phyloP scores from a whole-genome alignment of 148 eudicot species.

The Camellia sinensis region DNA sequence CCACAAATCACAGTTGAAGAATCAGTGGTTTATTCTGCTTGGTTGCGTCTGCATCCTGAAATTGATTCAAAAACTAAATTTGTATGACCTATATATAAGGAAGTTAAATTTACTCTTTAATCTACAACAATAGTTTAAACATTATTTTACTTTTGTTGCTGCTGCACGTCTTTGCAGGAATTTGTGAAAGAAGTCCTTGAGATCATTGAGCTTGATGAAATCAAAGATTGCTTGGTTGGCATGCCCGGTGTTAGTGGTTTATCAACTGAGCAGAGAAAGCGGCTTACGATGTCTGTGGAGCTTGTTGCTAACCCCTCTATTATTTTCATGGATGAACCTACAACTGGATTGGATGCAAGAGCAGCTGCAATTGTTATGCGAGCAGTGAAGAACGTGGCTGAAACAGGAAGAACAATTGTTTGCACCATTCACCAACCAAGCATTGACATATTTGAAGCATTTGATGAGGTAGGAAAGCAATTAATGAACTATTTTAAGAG shows the following conservation, averaged over 20 bases:
- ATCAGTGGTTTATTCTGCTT: constrained; percentile 80
- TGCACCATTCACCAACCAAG: constrained; percentile 94
- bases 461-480: constrained; percentile 64
- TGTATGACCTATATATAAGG: constrained; percentile 31
- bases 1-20: constrained; percentile 85
- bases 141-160: background rate
- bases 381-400: constrained; percentile 68
- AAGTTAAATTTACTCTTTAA: background rate
- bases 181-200: constrained; percentile 76
- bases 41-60: constrained; percentile 79
- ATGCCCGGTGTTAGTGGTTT: constrained; percentile 65
- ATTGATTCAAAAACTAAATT: constrained; percentile 60
- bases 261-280: constrained; percentile 81
- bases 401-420: constrained; percentile 76
- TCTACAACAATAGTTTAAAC: background rate
- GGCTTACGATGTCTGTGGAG: constrained; percentile 86
- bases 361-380: constrained; percentile 91
- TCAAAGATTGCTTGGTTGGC: constrained; percentile 70
- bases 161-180: constrained; percentile 31
- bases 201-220: constrained; percentile 64
- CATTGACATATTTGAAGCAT: constrained; percentile 88
- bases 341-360: constrained; percentile 85
- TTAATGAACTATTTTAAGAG: background rate
- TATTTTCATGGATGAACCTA: constrained; percentile 91
- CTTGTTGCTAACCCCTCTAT: constrained; percentile 90